Evolutionary conservation across 2,329 filamentous ascomycete species (phyloP), one percentile per base, ranked within the genome.

Genomic region (Alternaria gansuensis): DNA sequence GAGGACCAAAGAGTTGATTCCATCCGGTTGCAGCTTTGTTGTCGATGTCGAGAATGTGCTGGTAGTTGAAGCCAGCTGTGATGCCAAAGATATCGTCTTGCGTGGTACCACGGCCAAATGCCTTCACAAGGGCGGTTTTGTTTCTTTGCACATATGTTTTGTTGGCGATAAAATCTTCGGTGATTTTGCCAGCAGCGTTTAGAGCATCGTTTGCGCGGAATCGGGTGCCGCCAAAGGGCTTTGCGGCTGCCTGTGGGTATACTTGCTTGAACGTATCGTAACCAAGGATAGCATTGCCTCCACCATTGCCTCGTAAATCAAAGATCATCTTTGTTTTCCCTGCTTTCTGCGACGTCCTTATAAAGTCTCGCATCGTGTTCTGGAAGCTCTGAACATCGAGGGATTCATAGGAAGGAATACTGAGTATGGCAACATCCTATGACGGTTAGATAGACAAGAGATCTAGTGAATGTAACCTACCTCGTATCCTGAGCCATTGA

Each of bases 321-420:
- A 91, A 84, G 29, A 91, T 80, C 5, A 91, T 78, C 70, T 85
- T 87, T n/a, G 79, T 84, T 70, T 87, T 87, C 2, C 81, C 79
- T 2, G 78, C 77, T 2, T 72, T 62, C 40, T 81, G 80, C 11
- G 81, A 81, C 39, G 78, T 75, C 0, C 78, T 74, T 14, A 88
- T 77, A 64, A 87, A 83, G 7, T 75, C 59, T 7, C 79, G 68
- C 57, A 82, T 74, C 0, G 74, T 65, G 49, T 75, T 67, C 51
- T 79, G 77, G 57, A 80, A 83, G 4, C 71, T 67, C 54, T 74
- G 68, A 2, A 66, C 63, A 10, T 69, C 67, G 8, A 67, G 67
- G 2, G 69, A 68, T 13, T 72, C 63, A 54, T 83, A 84, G 7
- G 71, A 76, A 1, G 75, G 72, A 9, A 83, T 77, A 36, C 76